phyloP scores from a whole-genome alignment of 352 stramenopile species.

The Phytophthora quininea region DNA sequence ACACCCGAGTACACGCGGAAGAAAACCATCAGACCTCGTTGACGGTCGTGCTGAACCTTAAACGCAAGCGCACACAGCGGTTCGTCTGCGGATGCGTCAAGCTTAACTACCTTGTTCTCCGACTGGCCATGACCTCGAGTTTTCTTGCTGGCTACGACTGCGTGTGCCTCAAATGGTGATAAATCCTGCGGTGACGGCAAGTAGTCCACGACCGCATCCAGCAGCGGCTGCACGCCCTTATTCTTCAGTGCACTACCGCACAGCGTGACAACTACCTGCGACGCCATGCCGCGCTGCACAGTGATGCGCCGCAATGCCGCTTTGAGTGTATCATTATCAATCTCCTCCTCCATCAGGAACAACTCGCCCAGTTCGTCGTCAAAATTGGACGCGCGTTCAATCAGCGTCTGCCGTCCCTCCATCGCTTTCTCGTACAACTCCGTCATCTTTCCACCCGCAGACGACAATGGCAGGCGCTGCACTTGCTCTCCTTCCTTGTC shows the following conservation, averaged over 20 bases:
- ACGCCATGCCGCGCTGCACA: conserved; percentile 48
- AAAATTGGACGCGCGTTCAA: conserved; percentile 70
- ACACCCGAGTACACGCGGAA: conserved; percentile 94
- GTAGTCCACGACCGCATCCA: conserved; percentile 98
- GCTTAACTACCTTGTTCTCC: conserved; percentile 31
- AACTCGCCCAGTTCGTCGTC: conserved; percentile 78
- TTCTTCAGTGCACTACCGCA: conserved; percentile 81
- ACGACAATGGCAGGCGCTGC: conserved; percentile 54
- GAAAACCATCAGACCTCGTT: conserved; percentile 88
- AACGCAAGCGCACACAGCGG: conserved; percentile 69
- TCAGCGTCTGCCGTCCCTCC: conserved; percentile 56
- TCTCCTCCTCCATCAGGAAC: conserved; percentile 74
- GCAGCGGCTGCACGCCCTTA: conserved; percentile 95
- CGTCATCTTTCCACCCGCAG: conserved; percentile 49
- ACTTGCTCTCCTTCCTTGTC: conserved; percentile 66
- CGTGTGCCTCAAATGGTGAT: conserved; percentile 65
- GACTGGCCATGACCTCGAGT: conserved; percentile 11
- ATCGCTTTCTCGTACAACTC: conserved; percentile 50
- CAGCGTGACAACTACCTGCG: conserved; percentile 56
- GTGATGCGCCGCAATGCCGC: conserved; percentile 70
- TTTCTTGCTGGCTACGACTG: conserved; percentile 48
- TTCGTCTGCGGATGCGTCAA: conserved; percentile 49
- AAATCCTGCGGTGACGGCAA: conserved; percentile 94
- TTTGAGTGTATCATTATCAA: conserved; percentile 54
- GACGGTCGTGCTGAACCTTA: conserved; percentile 81